Evolutionary conservation across 495 filamentous ascomycete genomes (phyloP).

Genomic region (Oidiodendron maius): DNA sequence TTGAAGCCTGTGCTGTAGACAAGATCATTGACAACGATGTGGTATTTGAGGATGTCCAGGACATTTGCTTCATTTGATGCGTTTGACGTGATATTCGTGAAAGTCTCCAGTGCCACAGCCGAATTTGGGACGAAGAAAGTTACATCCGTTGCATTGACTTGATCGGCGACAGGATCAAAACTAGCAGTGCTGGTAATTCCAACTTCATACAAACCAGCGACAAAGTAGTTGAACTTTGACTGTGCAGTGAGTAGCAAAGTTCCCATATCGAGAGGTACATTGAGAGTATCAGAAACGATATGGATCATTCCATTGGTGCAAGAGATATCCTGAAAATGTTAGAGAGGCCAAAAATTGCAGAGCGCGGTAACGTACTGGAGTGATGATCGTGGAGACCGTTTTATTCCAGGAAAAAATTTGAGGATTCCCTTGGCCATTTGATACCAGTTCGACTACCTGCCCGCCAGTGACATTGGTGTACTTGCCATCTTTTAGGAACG

Average conservation of each 20-base stretch:
- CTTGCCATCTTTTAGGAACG: slow-evolving; percentile 21
- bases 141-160: slow-evolving; percentile 21
- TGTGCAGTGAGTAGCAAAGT: background rate
- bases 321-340: slow-evolving; percentile 27
- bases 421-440: slow-evolving; percentile 19
- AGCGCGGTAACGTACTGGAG: background rate
- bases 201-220: background rate
- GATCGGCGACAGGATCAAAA: background rate
- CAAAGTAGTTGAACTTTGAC: background rate
- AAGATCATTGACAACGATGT: slow-evolving; percentile 24
- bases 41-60: slow-evolving; percentile 16
- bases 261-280: slow-evolving; percentile 24
- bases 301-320: slow-evolving; percentile 41
- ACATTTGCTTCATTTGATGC: background rate
- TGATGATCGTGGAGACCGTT: slow-evolving; percentile 14
- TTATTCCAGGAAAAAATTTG: slow-evolving; percentile 20
- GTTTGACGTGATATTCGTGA: slow-evolving; percentile 22
- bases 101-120: slow-evolving; percentile 27
- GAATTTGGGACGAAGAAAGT: slow-evolving; percentile 45
- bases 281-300: slow-evolving; percentile 37
- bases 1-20: slow-evolving; percentile 27
- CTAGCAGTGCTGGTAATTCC: background rate
- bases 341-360: background rate
- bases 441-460: slow-evolving; percentile 21
- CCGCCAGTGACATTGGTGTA: slow-evolving; percentile 25